Conservation (phyloP, 2,329 filamentous ascomycete species). For the Monilinia vaccinii-corymbosi region DNA sequence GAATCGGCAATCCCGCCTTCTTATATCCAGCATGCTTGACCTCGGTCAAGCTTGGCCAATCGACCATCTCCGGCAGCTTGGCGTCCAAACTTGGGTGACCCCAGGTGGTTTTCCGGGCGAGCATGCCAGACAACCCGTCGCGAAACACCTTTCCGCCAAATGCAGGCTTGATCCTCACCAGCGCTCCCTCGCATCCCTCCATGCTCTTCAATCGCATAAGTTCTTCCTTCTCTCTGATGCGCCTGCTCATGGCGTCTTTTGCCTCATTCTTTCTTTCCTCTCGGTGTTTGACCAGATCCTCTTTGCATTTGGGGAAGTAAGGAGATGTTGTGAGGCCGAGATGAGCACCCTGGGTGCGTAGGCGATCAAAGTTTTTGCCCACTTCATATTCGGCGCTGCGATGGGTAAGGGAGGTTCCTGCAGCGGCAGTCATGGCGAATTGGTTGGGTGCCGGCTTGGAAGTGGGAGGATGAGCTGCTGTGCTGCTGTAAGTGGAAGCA, state of each 20-base stretch:
- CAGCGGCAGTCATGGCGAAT: neutral
- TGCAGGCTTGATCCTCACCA: neutral
- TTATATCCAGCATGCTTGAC: neutral
- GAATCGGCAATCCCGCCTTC: neutral
- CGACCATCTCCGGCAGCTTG: neutral
- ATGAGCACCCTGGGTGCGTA: neutral
- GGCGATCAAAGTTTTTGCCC: neutral
- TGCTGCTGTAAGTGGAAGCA: neutral
- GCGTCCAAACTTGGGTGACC: neutral
- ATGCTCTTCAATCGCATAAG: neutral
- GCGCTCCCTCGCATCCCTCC: neutral
- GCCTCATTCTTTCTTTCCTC: conserved; percentile 1
- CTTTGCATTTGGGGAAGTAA: neutral
- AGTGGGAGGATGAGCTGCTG: neutral
- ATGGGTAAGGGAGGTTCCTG: neutral
- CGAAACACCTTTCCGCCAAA: neutral
- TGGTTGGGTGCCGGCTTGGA: neutral
- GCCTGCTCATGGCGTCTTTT: neutral
- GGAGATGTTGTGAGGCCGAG: neutral
- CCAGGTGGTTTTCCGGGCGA: neutral
- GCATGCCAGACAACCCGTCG: neutral
- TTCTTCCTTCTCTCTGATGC: neutral
- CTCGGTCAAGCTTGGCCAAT: neutral
- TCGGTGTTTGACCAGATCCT: neutral
- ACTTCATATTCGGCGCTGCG: neutral